Base-by-base conservation (phyloP, 1,284 basidiomycete genomes). In the Marasmius fiardii region DNA sequence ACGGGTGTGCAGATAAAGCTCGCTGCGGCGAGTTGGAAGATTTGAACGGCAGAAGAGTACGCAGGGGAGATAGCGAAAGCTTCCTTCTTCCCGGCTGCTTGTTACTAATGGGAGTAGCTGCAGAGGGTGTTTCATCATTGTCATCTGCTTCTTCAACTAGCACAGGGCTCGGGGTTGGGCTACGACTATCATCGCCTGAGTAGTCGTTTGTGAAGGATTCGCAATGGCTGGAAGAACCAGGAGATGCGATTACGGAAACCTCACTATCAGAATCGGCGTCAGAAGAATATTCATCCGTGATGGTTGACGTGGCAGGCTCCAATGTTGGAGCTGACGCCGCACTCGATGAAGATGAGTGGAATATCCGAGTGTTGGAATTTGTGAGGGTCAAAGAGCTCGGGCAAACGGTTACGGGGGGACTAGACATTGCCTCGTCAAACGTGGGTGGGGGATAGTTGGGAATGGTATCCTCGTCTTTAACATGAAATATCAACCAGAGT, bases 381-480 rank as follows among this genome's bases (percentile, higher is more conserved):
- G 59, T 60, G 52, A 68, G 58, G 21, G 72, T 70, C 31, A 65
- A 55, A 20, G 68, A 68, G 54, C 68, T 70, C 7, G 70, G 62
- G 26, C 63, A 67, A 11, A 67, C 60, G n/a, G 71, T 68, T 16
- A 69, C 33, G 3, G 68, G 57, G 10, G 67, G 63, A 16, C 66
- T 67, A 10, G 68, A 72, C 37, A 80, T 78, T 16, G 82, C 81
- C 64, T 84, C 82, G 54, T 76, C 76, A 64, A 83, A 84, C 1
- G 80, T 76, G 37, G 82, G 82, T 12, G 82, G 82, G 7, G 82
- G 82, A 58, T 82, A 81, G 64, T 82, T 75, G 20, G 82, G 81
- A 53, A 82, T 69, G 52, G n/a, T n/a, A n/a, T 63, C 72, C 74
- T n/a, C 24, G 26, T 18, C 14, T 47, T 49, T 20, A 43, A 26